Base-by-base conservation (phyloP, 164 flowering plant species). In the Tetracentron sinense region DNA sequence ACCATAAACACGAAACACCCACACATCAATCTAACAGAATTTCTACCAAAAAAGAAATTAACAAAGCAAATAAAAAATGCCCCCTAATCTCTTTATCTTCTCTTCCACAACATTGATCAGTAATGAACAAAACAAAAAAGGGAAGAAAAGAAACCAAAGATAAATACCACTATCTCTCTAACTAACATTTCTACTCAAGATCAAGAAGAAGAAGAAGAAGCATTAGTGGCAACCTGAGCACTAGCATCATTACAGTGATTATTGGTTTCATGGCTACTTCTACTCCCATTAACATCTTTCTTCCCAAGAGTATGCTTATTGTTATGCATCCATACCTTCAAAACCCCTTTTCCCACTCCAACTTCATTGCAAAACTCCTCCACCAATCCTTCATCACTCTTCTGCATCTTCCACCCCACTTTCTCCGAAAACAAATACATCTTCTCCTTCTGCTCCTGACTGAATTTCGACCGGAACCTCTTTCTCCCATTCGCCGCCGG, bases 261-360 rank as follows among this genome's bases (percentile, higher is more conserved):
- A 56, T 52, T 59, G 68, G n/a, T 46, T 1, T 53, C 46, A 4
- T 1, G 16, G 21, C 42, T 21, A 54, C 47, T 60, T 21, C 15
- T 44, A 25, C 1, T 28, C 42, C 26, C 23, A 33, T 33, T 33
- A 33, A 33, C n/a, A 29, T 67, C 67, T 67, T 54, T 69, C 76
- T 74, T 81, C 25, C 66, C 75, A 42, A 79, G 50, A 52, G 66
- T 71, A 65, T 78, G 60, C 77, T 86, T 88, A 76, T 90, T 78
- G 69, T 90, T 90, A 49, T 86, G 94, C 92, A 90, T 90, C 97
- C 97, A 90, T 4, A 90, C 94, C 69, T 88, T 90, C 60, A 90
- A 62, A 6, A 90, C 89, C 0, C 75, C 66, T 63, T 74, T 84
- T 0, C 68, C 57, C 2, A 90, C 75, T n/a, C 94, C 90, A 72